Evolutionary conservation across 768 basidiomycete genomes (phyloP).

Genomic region (Trametes villosa): DNA sequence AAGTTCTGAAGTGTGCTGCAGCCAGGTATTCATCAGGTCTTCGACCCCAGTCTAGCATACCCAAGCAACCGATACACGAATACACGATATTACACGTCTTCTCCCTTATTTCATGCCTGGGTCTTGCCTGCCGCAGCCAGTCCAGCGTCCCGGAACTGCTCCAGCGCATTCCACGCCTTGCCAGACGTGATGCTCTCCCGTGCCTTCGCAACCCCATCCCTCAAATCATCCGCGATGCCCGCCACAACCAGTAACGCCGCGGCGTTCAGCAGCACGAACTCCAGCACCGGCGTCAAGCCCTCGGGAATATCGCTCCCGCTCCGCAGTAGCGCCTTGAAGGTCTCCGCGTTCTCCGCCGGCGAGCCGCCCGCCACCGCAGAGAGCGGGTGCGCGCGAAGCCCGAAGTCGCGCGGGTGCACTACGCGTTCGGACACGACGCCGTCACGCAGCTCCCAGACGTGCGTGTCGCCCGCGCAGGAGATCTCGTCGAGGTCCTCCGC

Average conservation of each 20-base stretch:
- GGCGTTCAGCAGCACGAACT: conserved; percentile 92
- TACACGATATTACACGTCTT: not conserved
- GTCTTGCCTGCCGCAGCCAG: conserved; percentile 21
- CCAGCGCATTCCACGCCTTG: conserved; percentile 37
- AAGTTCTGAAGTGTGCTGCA: no score
- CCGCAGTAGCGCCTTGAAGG: conserved; percentile 66
- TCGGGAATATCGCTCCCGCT: conserved; percentile 60
- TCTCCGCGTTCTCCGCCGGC: conserved; percentile 82
- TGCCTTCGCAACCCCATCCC: conserved; percentile 27
- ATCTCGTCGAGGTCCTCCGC: conserved; percentile 93
- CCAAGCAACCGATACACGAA: not conserved
- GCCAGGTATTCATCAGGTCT: no score
- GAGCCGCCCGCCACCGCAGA: conserved; percentile 68
- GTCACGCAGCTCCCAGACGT: conserved; percentile 79
- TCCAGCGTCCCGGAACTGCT: conserved; percentile 33
- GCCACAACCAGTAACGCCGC: conserved; percentile 87
- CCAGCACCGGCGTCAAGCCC: conserved; percentile 63
- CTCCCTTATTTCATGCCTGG: not conserved
- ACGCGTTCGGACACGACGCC: conserved; percentile 64
- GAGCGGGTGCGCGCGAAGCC: conserved; percentile 72
- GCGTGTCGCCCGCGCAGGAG: conserved; percentile 89
- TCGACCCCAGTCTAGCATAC: not conserved
- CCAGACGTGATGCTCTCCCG: conserved; percentile 34
- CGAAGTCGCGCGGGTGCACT: conserved; percentile 78
- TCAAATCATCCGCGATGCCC: conserved; percentile 55